A percentile compares a stretch with the other conserved stretches of the same genome.
phyloP scores from a whole-genome alignment of 1,284 basidiomycete species.

The Agroathelia rolfsii region DNA sequence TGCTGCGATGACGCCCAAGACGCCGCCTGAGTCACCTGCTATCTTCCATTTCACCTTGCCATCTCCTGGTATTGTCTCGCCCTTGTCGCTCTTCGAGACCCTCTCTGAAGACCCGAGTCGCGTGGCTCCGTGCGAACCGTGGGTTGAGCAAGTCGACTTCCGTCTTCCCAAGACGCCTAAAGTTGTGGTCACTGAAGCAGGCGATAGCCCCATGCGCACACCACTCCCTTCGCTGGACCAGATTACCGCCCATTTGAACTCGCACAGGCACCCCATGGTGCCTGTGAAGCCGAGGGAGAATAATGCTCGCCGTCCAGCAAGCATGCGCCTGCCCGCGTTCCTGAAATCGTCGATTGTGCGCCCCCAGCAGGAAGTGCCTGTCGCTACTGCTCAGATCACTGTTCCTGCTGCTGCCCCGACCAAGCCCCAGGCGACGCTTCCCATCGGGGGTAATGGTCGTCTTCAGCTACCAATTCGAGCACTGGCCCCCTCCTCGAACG shows the following conservation, averaged over 20 bases:
- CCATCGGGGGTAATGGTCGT: constrained; percentile 38
- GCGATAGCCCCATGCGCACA: no score
- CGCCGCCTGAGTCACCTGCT: constrained; percentile 59
- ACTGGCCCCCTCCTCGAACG: constrained; percentile 12
- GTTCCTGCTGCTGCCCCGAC: constrained; percentile 9
- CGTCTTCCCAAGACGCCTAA: constrained; percentile 25
- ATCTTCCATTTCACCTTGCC: constrained; percentile 62
- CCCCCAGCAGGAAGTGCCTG: constrained; percentile 8
- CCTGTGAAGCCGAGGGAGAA: constrained; percentile 13
- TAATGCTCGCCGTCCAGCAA: constrained; percentile 5
- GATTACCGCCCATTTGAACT: constrained; percentile 53
- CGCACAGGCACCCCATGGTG: constrained; percentile 20
- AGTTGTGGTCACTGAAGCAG: no score
- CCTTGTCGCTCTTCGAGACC: constrained; percentile 50
- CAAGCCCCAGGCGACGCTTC: constrained; percentile 21
- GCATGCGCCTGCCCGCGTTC: constrained; percentile 36
- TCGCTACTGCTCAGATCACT: constrained; percentile 5
- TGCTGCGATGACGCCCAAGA: constrained; percentile 47
- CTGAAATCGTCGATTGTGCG: constrained; percentile 21
- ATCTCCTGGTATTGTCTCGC: constrained; percentile 55
- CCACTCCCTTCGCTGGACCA: constrained; percentile 61
- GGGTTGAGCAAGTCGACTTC: constrained; percentile 64
- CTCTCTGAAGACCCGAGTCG: constrained; percentile 28
- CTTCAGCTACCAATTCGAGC: constrained; percentile 33
- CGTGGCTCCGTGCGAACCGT: constrained; percentile 26